Conservation (phyloP, 2,329 filamentous ascomycete genomes). For the Hymenoscyphus fructigenus region DNA sequence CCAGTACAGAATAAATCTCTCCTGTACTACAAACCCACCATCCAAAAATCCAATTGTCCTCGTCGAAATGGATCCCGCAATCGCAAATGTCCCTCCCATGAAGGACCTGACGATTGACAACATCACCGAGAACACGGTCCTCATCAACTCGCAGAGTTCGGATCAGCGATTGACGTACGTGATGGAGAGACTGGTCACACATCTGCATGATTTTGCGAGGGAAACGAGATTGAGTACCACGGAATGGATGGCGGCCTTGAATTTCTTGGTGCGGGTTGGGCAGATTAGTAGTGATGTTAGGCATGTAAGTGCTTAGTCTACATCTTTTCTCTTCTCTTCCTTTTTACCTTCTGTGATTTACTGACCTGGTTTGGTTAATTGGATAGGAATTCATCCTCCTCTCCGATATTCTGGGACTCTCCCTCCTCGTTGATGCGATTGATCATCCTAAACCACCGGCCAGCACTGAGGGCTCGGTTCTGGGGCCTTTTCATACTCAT, state of each 20-base stretch:
- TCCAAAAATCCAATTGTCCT: neutral
- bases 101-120: slow-evolving; percentile 77
- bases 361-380: neutral
- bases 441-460: slow-evolving; percentile 74
- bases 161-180: slow-evolving; percentile 69
- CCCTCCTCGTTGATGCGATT: slow-evolving; percentile 77
- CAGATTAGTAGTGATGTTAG: slow-evolving; percentile 73
- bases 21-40: neutral
- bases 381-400: slow-evolving; percentile 75
- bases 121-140: slow-evolving; percentile 73
- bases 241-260: slow-evolving; percentile 75
- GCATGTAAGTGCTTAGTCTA: slow-evolving; percentile 64
- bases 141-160: slow-evolving; percentile 69
- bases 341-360: too few relatives aligned
- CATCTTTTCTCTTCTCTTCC: too few relatives aligned
- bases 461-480: slow-evolving; percentile 74
- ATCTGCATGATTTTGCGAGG: slow-evolving; percentile 79
- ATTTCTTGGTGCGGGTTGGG: slow-evolving; percentile 70
- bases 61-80: slow-evolving; percentile 24
- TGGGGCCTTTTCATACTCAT: slow-evolving; percentile 82
- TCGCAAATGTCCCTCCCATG: slow-evolving; percentile 45
- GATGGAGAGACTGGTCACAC: slow-evolving; percentile 69
- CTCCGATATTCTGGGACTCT: slow-evolving; percentile 76
- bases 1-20: neutral
- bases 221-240: slow-evolving; percentile 73